Base-by-base conservation (phyloP, 306 rosid genomes). In the Pachyrhizus erosus region DNA sequence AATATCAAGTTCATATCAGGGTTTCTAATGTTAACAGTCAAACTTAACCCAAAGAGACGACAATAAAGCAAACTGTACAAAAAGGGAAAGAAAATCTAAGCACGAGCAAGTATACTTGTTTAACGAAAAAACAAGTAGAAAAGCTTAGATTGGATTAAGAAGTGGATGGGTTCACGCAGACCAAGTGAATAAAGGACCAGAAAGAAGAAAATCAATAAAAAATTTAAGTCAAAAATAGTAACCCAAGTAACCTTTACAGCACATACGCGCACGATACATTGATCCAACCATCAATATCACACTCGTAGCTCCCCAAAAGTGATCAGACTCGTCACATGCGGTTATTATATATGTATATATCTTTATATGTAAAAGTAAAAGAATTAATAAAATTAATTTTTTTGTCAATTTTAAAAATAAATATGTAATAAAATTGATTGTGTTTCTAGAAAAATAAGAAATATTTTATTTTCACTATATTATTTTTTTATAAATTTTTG, bases 71-170 rank as follows among this genome's bases (percentile, higher is more conserved):
- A 51, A 40, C 39, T 43, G 13, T 64, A 51, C 80, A 0, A 64
- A 81, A 40, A 7, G 48, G 80, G 83, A 52, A 85, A 85, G 83
- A 64, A 43, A 72, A 81, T 85, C 81, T 72, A 66, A 6, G 55
- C 67, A 60, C 45, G 78, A 24, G 31, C 48, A 31, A 58, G 65
- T 11, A 20, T 14, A 60, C 5, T 37, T 43, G 60, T 67, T 34
- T 79, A 70, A 15, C 43, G 34, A 31, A 42, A 62, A 73, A 43
- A 20, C 0, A 23, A 9, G 11, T 5, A 62, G 18, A 4, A 81
- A 81, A 49, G 70, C 6, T 13, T 34, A 11, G 21, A 45, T 55
- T 80, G 31, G 69, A 76, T 51, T 76, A 27, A 17, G 37, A 76
- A 40, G 55, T 7, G 11, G 60, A 65, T 55, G 66, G 46, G 73